A percentile compares a stretch with the other conserved stretches of the same genome.
phyloP scores from a whole-genome alignment of 768 basidiomycete genomes.

The Lactarius pseudohatsudake region DNA sequence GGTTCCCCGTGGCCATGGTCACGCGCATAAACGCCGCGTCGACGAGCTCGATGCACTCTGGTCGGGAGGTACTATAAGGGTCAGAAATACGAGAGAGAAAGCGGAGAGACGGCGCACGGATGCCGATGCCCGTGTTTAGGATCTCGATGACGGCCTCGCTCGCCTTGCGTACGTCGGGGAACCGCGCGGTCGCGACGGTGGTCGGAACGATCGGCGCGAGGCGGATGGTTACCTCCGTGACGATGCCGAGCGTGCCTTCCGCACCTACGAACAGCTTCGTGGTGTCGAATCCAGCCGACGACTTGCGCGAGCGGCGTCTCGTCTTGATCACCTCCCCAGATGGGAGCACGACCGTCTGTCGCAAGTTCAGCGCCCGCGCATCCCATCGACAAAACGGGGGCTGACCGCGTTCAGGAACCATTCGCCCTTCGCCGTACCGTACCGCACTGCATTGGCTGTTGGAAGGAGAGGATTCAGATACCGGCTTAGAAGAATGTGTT shows the following conservation, averaged over 20 bases:
- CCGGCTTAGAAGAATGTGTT: neutral
- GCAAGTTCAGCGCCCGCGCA: neutral
- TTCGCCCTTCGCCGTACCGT: conserved; percentile 86
- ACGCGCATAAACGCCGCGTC: conserved; percentile 58
- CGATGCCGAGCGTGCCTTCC: conserved; percentile 78
- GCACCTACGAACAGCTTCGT: conserved; percentile 89
- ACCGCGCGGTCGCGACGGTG: conserved; percentile 78
- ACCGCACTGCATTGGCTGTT: conserved; percentile 75
- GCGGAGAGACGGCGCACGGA: conserved; percentile 51
- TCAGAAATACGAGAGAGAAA: neutral
- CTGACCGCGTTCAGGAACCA: conserved; percentile 85
- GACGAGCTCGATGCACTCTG: conserved; percentile 42
- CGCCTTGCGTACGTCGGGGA: conserved; percentile 72
- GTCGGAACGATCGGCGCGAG: conserved; percentile 81
- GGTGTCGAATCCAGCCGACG: conserved; percentile 82
- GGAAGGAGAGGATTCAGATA: neutral
- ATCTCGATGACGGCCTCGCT: conserved; percentile 74
- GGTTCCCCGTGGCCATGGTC: conserved; percentile 55
- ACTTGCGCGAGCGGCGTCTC: conserved; percentile 72
- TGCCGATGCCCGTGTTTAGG: conserved; percentile 67
- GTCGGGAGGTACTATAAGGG: too few species aligned
- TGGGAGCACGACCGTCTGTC: conserved; percentile 83
- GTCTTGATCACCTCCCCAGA: conserved; percentile 91
- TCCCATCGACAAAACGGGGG: too few species aligned
- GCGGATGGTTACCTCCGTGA: conserved; percentile 82